phyloP scores from a whole-genome alignment of 192 early-diverging fungal species.

The Dispira parvispora region DNA sequence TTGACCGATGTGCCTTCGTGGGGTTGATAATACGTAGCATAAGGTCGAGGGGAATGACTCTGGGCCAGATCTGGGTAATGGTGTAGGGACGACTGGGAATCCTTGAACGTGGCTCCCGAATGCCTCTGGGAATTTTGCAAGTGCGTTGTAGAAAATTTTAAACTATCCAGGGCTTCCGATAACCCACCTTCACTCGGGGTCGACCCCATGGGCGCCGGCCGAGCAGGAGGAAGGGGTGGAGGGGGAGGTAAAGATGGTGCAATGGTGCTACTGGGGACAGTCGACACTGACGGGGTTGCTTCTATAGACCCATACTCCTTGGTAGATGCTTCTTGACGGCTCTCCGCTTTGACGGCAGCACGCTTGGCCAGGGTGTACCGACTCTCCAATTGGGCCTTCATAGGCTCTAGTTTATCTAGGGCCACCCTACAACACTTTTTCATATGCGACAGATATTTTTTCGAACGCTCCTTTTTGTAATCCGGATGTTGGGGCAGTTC shows the following conservation, averaged over 20 bases:
- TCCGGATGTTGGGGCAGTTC: slow-evolving; percentile 39
- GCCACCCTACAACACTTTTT: slow-evolving; percentile 31
- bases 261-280: too few relatives aligned
- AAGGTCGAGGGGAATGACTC: neutral
- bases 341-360: too few relatives aligned
- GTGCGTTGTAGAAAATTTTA: too few relatives aligned
- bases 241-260: too few relatives aligned
- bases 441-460: slow-evolving; percentile 19
- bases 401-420: slow-evolving; percentile 30
- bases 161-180: too few relatives aligned
- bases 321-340: too few relatives aligned
- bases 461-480: slow-evolving; percentile 29
- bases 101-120: slow-evolving; percentile 10
- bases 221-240: too few relatives aligned
- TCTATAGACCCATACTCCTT: too few relatives aligned
- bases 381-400: slow-evolving; percentile 36
- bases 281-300: too few relatives aligned
- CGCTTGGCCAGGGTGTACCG: slow-evolving; percentile 31
- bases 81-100: neutral
- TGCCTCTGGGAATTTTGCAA: too few relatives aligned
- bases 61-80: neutral
- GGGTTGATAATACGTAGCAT: neutral
- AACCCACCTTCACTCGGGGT: too few relatives aligned
- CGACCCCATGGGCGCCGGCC: too few relatives aligned
- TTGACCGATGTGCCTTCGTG: neutral